Evolutionary conservation across 192 early-diverging fungal species (phyloP).

Genomic region (Chytriomyces sp.): DNA sequence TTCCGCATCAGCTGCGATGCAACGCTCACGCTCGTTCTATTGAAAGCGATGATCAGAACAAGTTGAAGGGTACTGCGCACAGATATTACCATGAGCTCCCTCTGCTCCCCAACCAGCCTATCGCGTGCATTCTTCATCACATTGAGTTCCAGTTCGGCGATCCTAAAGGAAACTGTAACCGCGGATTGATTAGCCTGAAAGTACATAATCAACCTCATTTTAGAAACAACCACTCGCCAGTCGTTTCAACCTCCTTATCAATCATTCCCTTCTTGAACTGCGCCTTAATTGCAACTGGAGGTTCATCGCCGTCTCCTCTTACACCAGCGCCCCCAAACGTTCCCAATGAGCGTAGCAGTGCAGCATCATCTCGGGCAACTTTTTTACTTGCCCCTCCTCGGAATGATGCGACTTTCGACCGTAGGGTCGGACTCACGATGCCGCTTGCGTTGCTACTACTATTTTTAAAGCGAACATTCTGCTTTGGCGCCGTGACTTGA

Average conservation of each 20-base stretch:
- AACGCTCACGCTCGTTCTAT: constrained; percentile 46
- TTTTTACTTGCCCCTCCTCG: too few relatives aligned
- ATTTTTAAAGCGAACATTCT: too few relatives aligned
- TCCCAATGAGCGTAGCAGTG: background rate
- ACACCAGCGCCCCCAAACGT: background rate
- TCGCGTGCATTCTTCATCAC: constrained; percentile 34
- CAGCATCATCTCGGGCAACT: constrained; percentile 13
- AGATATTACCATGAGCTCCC: constrained; percentile 42
- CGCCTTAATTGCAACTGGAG: constrained; percentile 30
- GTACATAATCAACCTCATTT: background rate
- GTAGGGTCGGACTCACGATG: background rate
- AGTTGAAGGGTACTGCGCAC: background rate
- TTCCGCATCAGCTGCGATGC: constrained; percentile 41
- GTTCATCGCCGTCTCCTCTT: background rate
- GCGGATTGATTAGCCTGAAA: background rate
- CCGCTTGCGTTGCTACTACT: too few relatives aligned
- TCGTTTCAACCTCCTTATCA: constrained; percentile 48
- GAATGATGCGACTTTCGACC: too few relatives aligned
- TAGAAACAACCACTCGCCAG: constrained; percentile 7
- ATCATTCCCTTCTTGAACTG: constrained; percentile 56
- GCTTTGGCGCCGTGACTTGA: too few relatives aligned
- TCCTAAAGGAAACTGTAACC: constrained; percentile 31
- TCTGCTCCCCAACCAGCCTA: constrained; percentile 46
- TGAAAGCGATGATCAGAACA: background rate
- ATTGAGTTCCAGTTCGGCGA: constrained; percentile 36